Evolutionary conservation across 2,329 filamentous ascomycete genomes (phyloP), one percentile per base, ranked within the genome.

Genomic region (Aschersonia sp.): DNA sequence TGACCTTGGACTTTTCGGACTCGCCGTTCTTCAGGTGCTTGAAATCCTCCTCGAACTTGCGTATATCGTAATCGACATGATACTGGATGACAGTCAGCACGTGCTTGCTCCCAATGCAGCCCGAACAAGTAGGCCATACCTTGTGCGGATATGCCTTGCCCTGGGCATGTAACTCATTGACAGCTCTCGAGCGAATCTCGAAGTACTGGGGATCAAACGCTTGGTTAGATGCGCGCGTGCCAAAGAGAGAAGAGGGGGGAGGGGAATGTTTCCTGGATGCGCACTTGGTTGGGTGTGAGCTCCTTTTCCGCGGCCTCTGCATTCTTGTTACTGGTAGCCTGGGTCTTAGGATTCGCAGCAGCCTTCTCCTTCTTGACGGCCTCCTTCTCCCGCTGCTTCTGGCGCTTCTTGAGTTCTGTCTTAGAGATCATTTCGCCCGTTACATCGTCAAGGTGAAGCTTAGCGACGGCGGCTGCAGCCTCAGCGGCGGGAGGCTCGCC

Each of bases 401-500:
- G 80, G 60, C 91, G 82, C 73, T 87, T 91, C 87, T 98, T 98
- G 65, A 97, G 74, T 70, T 89, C 84, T 12, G 81, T 79, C 80
- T 89, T 89, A 71, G 85, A 89, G 51, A 84, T 64, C 66, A 69
- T 82, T 71, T 98, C 92, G 59, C 92, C 92, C 10, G 92, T 97
- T 54, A 89, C 87, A 61, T 94, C 87, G 66, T 98, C 92, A 46
- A 92, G 78, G 66, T 89, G 77, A 56, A 94, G 75, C 70, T 91
- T 87, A 60, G 77, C 77, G 55, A 82, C 66, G 58, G 69, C 67
- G 56, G 75, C 77, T 53, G 80, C 62, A 58, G 69, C 66, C 54
- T 77, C 74, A 53, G 69, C 69, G 47, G 69, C 68, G 44, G 68
- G 62, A 54, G 63, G 60, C 50, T 60, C 59, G 52, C 58, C 60